Conservation (phyloP, 192 early-diverging fungal species). For the Bifiguratus adelaidae region DNA sequence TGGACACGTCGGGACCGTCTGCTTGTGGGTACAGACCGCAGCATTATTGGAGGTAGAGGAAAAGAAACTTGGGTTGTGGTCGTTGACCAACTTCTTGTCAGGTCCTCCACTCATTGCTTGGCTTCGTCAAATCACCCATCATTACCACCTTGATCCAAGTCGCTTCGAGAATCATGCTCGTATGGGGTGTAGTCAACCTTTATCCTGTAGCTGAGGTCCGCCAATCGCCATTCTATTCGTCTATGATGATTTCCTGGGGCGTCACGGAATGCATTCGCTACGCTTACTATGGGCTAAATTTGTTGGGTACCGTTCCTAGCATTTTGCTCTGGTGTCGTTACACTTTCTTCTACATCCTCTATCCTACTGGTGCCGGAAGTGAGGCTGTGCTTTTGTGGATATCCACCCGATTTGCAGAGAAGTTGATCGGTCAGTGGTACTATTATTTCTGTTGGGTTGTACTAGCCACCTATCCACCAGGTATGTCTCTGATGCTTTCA, state of each 20-base stretch:
- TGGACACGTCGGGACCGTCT: slow-evolving; percentile 43
- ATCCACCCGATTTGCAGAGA: slow-evolving; percentile 49
- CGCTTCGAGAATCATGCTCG: slow-evolving; percentile 71
- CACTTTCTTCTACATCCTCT: slow-evolving; percentile 89
- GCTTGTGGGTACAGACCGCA: slow-evolving; percentile 69
- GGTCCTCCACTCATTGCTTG: slow-evolving; percentile 10
- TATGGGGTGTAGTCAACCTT: slow-evolving; percentile 65
- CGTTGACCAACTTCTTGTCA: slow-evolving; percentile 21
- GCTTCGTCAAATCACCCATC: slow-evolving; percentile 74
- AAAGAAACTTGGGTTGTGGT: slow-evolving; percentile 16
- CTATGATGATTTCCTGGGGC: slow-evolving; percentile 86
- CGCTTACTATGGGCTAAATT: slow-evolving; percentile 73
- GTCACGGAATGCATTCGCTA: slow-evolving; percentile 91
- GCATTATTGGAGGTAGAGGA: slow-evolving; percentile 69
- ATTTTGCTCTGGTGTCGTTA: slow-evolving; percentile 70
- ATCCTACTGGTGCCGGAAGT: slow-evolving; percentile 80
- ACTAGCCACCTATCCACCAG: slow-evolving; percentile 58
- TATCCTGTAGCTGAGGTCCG: slow-evolving; percentile 64
- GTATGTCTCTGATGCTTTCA: slow-evolving; percentile 21
- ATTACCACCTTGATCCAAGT: slow-evolving; percentile 81
- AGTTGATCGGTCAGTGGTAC: slow-evolving; percentile 30
- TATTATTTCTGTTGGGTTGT: slow-evolving; percentile 48
- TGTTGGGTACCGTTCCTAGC: slow-evolving; percentile 46
- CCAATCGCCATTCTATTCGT: slow-evolving; percentile 52
- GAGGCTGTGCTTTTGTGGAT: slow-evolving; percentile 74